Evolutionary conservation across 371 early-diverging fungal species (phyloP).

Genomic region (Mortierella sp.): DNA sequence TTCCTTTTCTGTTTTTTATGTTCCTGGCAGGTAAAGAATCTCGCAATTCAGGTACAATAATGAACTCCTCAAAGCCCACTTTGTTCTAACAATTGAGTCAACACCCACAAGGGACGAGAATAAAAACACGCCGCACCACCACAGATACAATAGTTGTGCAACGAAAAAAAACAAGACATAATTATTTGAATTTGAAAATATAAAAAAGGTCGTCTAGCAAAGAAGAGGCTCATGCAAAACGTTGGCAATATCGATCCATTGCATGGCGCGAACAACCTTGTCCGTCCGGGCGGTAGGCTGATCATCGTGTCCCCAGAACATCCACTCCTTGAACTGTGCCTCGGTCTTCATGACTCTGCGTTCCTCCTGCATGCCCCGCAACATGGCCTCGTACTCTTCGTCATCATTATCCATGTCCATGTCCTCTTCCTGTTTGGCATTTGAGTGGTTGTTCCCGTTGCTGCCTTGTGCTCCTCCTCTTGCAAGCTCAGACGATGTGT

Average conservation of each 20-base stretch:
- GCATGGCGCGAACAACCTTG: constrained; percentile 53
- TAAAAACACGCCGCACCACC: too few relatives aligned
- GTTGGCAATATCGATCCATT: constrained; percentile 54
- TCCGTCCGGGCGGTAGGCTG: constrained; percentile 33
- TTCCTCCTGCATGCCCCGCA: constrained; percentile 48
- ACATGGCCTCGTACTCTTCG: constrained; percentile 51
- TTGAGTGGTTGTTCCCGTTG: not conserved
- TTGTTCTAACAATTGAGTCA: too few relatives aligned
- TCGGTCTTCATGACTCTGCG: constrained; percentile 34
- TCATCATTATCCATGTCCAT: constrained; percentile 35
- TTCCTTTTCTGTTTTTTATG: not conserved
- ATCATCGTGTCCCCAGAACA: constrained; percentile 56
- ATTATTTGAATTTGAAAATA: not conserved
- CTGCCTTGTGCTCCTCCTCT: not conserved
- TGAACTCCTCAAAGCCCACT: too few relatives aligned
- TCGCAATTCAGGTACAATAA: too few relatives aligned
- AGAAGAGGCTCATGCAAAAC: constrained; percentile 39
- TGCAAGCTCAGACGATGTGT: constrained; percentile 20
- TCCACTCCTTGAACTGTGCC: constrained; percentile 46
- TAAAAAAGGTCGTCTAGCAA: constrained; percentile 1
- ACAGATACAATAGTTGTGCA: too few relatives aligned
- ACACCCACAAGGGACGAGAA: too few relatives aligned
- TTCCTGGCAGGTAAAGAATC: too few relatives aligned
- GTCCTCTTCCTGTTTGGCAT: not conserved
- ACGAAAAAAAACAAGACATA: too few relatives aligned